Conservation (phyloP, 2,329 filamentous ascomycete genomes). For the Aspergillus sp. region DNA sequence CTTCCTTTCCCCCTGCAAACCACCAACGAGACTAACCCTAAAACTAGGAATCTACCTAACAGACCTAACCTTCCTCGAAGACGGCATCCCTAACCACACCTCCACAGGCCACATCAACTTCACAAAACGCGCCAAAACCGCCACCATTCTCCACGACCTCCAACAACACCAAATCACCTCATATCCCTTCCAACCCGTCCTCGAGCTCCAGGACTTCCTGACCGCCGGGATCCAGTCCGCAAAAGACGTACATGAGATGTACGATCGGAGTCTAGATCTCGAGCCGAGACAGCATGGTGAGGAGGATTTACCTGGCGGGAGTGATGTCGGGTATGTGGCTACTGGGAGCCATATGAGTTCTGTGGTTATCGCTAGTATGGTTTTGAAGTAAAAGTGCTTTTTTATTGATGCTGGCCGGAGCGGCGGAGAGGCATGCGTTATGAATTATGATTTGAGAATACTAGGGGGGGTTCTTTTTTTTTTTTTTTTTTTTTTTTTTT, state of each 20-base stretch:
- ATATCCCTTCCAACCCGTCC: constrained; percentile 79
- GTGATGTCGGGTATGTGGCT: constrained; percentile 3
- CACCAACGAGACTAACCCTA: background rate
- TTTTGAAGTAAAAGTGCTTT: background rate
- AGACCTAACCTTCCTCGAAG: constrained; percentile 93
- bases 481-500: too few relatives aligned
- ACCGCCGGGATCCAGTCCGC: constrained; percentile 87
- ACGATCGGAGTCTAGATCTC: constrained; percentile 84
- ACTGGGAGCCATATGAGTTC: constrained; percentile 18
- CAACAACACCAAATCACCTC: constrained; percentile 94
- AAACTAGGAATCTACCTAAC: constrained; percentile 80
- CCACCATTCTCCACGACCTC: constrained; percentile 49
- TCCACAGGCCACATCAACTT: constrained; percentile 76
- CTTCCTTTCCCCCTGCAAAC: constrained; percentile 3
- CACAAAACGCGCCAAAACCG: constrained; percentile 20
- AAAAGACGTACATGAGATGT: constrained; percentile 93
- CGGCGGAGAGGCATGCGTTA: too few relatives aligned
- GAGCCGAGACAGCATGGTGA: constrained; percentile 92
- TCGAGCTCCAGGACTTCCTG: constrained; percentile 76
- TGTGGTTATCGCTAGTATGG: constrained; percentile 19
- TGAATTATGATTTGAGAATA: too few relatives aligned
- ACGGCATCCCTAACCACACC: constrained; percentile 90
- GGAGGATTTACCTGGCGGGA: constrained; percentile 75
- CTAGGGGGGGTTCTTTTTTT: too few relatives aligned
- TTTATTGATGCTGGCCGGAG: too few relatives aligned